These are phyloP conservation scores for Fusarium cicatricum DNA, from an alignment of 2,329 filamentous ascomycete genomes.

Conservation along the genomic window DNA sequence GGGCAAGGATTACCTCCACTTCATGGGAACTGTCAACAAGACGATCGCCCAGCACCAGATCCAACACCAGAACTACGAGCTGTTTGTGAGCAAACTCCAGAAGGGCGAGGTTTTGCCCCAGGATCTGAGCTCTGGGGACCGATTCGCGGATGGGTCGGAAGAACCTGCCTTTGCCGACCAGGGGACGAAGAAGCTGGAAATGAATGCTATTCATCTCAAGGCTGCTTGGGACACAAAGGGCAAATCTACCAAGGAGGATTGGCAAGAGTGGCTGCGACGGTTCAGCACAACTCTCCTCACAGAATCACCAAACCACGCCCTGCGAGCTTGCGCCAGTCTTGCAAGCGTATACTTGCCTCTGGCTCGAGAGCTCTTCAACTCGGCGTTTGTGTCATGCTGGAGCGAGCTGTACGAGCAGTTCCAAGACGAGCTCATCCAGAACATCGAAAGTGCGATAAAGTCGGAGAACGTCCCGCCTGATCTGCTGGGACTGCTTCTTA, in stretches of 20 bases:
- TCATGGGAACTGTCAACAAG: conserved; percentile 93
- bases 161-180: conserved; percentile 86
- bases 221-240: conserved; percentile 96
- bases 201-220: conserved; percentile 97
- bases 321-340: conserved; percentile 90
- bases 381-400: conserved; percentile 98
- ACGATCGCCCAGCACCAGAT: conserved; percentile 81
- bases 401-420: conserved; percentile 97
- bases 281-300: conserved; percentile 95
- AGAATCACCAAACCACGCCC: conserved; percentile 94
- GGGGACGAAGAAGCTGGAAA: conserved; percentile 90
- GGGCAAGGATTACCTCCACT: conserved; percentile 93
- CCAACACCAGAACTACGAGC: conserved; percentile 88
- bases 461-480: conserved; percentile 97
- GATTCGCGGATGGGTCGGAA: conserved; percentile 79
- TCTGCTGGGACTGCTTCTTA: conserved; percentile 90
- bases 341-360: conserved; percentile 92
- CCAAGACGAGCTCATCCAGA: conserved; percentile 93
- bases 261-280: conserved; percentile 97
- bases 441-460: conserved; percentile 94
- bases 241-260: conserved; percentile 97
- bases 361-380: conserved; percentile 95
- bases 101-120: conserved; percentile 96
- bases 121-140: conserved; percentile 86
- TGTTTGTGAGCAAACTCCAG: conserved; percentile 90